Evolutionary conservation across 2,329 filamentous ascomycete genomes (phyloP).

Genomic region (Calonectria naviculata): DNA sequence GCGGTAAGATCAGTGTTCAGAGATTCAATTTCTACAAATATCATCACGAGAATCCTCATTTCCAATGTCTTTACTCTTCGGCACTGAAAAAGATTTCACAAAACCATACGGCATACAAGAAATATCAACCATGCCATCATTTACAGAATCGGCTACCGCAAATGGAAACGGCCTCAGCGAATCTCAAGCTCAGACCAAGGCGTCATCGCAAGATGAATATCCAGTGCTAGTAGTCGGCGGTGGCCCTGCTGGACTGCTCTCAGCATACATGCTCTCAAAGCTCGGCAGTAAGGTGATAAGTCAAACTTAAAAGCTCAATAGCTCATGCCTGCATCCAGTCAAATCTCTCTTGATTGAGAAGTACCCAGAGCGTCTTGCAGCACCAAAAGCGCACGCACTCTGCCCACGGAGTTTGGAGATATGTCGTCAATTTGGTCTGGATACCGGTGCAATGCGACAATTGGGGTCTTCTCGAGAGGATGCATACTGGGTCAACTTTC

Average conservation of each 20-base stretch:
- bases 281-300: slow-evolving; percentile 16
- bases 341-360: slow-evolving; percentile 20
- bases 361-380: slow-evolving; percentile 15
- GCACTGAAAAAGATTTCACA: background rate
- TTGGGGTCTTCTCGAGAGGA: slow-evolving; percentile 11
- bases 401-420: slow-evolving; percentile 19
- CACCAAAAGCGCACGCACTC: slow-evolving; percentile 16
- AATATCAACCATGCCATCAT: background rate
- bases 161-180: background rate
- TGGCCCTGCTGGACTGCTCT: slow-evolving; percentile 15
- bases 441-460: slow-evolving; percentile 8
- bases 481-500: slow-evolving; percentile 20
- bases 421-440: slow-evolving; percentile 19
- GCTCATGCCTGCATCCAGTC: background rate
- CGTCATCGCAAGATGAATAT: background rate
- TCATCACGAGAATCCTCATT: too few relatives aligned
- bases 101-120: background rate
- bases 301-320: too few relatives aligned
- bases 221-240: slow-evolving; percentile 16
- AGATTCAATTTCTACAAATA: too few relatives aligned
- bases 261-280: slow-evolving; percentile 21
- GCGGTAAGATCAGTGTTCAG: too few relatives aligned
- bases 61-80: too few relatives aligned
- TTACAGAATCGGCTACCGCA: background rate
- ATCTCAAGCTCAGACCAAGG: background rate